Evolutionary conservation across 805 yeast species (phyloP).

Genomic region (Ogataea pini): DNA sequence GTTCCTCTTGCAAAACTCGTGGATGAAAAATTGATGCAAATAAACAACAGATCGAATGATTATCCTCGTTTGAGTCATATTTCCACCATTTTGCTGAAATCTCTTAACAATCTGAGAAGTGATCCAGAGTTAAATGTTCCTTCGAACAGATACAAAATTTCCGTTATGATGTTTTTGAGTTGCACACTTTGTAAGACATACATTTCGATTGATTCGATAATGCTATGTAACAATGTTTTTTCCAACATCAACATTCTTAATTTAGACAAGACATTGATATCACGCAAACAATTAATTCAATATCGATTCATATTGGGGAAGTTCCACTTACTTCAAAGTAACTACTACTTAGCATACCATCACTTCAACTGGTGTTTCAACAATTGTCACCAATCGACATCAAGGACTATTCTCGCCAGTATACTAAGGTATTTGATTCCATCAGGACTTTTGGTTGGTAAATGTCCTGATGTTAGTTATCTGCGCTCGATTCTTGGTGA

Average conservation of each 20-base stretch:
- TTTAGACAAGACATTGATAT: conserved; percentile 43
- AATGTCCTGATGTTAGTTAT: conserved; percentile 40
- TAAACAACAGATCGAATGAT: conserved; percentile 32
- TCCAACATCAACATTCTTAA: conserved; percentile 57
- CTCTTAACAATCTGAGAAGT: conserved; percentile 53
- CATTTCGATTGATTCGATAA: conserved; percentile 53
- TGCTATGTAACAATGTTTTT: conserved; percentile 61
- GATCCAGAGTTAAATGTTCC: conserved; percentile 38
- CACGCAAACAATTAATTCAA: conserved; percentile 46
- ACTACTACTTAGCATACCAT: conserved; percentile 44
- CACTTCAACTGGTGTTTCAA: conserved; percentile 53
- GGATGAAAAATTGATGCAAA: conserved; percentile 43
- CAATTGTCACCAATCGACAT: conserved; percentile 34
- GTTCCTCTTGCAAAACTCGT: conserved; percentile 47
- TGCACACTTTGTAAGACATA: conserved; percentile 52
- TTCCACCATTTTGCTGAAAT: conserved; percentile 49
- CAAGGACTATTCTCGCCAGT: conserved; percentile 34
- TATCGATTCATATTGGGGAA: conserved; percentile 56
- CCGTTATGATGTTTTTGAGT: conserved; percentile 50
- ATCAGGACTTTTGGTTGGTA: conserved; percentile 52
- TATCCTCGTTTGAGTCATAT: conserved; percentile 48
- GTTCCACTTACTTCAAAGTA: conserved; percentile 54
- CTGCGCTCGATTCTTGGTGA: conserved; percentile 21
- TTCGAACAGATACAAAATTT: conserved; percentile 40
- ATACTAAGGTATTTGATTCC: conserved; percentile 54